Percentiles rank a stretch among this genome's conserved stretches.
phyloP scores from a whole-genome alignment of 805 yeast genomes.

The Starmerella roubikii region DNA sequence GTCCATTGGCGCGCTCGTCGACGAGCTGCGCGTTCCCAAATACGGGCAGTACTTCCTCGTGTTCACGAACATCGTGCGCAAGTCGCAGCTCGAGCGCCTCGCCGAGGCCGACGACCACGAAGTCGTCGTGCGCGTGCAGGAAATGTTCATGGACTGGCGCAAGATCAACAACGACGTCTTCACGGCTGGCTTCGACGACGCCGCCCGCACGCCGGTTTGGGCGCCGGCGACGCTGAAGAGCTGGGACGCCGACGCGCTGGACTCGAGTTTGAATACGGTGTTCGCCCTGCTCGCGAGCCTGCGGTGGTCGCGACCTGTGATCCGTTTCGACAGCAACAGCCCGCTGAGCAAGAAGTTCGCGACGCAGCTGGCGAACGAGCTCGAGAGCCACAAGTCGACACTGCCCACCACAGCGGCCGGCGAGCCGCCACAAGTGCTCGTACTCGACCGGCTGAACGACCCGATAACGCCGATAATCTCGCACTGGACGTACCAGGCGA shows the following conservation, averaged over 20 bases:
- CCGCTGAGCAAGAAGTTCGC: constrained; percentile 53
- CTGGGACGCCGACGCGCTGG: constrained; percentile 37
- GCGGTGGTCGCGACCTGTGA: constrained; percentile 54
- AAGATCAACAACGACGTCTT: constrained; percentile 61
- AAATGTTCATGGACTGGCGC: constrained; percentile 71
- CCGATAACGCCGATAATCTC: constrained; percentile 84
- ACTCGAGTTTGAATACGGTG: constrained; percentile 33
- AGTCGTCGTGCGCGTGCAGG: constrained; percentile 60
- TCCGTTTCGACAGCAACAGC: constrained; percentile 64
- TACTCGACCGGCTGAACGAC: constrained; percentile 76
- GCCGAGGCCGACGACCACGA: constrained; percentile 89
- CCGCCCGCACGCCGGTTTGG: constrained; percentile 16
- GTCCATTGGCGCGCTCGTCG: constrained; percentile 43
- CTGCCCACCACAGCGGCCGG: constrained; percentile 7
- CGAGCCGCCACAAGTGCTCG: constrained; percentile 33
- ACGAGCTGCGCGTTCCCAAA: constrained; percentile 65
- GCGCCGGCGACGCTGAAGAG: constrained; percentile 21
- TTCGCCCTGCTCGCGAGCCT: constrained; percentile 53
- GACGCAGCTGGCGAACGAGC: constrained; percentile 46
- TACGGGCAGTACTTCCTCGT: constrained; percentile 65
- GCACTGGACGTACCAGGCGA: constrained; percentile 97
- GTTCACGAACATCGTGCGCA: constrained; percentile 63
- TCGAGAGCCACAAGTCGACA: constrained; percentile 54
- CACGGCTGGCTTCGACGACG: constrained; percentile 27
- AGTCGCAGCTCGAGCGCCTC: constrained; percentile 65